A percentile compares a stretch with the other conserved stretches of the same genome.
phyloP scores from a whole-genome alignment of 768 basidiomycete genomes.

The Lactarius sanguifluus region DNA sequence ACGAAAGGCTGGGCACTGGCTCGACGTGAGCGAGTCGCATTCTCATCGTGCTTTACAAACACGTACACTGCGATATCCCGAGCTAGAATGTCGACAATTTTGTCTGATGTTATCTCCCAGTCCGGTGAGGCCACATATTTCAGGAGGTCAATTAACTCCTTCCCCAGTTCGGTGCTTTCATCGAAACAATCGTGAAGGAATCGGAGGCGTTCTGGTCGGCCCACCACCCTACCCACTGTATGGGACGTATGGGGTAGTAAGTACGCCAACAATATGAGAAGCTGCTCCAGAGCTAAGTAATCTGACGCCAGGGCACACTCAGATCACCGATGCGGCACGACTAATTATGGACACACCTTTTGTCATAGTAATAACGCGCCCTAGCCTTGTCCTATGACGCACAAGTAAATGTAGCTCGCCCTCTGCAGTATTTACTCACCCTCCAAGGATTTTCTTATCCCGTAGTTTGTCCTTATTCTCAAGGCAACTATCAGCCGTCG shows the following conservation, averaged over 20 bases:
- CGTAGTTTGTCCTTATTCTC: slow-evolving; percentile 28
- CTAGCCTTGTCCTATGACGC: slow-evolving; percentile 15
- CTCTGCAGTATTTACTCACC: slow-evolving; percentile 11
- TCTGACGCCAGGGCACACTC: slow-evolving; percentile 11
- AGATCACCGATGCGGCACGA: no score
- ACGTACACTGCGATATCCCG: slow-evolving; percentile 29
- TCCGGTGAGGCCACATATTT: slow-evolving; percentile 21
- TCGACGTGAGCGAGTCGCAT: no score
- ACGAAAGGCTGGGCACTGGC: slow-evolving; percentile 28
- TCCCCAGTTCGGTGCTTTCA: slow-evolving; percentile 9
- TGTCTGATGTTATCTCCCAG: slow-evolving; percentile 28
- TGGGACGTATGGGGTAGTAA: slow-evolving; percentile 26
- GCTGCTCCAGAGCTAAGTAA: slow-evolving; percentile 27
- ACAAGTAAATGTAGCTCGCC: background rate
- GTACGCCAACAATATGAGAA: slow-evolving; percentile 26
- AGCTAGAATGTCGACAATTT: slow-evolving; percentile 29
- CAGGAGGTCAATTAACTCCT: slow-evolving; percentile 26
- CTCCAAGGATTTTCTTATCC: slow-evolving; percentile 21
- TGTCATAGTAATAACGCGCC: slow-evolving; percentile 17
- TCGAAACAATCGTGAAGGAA: slow-evolving; percentile 28
- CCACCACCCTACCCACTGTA: slow-evolving; percentile 7
- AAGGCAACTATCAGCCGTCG: slow-evolving; percentile 24
- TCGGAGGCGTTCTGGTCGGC: slow-evolving; percentile 18
- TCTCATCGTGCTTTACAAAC: background rate
- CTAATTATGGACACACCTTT: slow-evolving; percentile 17